phyloP scores from a whole-genome alignment of 2,329 filamentous ascomycete species.

The Graphilbum fragrans region DNA sequence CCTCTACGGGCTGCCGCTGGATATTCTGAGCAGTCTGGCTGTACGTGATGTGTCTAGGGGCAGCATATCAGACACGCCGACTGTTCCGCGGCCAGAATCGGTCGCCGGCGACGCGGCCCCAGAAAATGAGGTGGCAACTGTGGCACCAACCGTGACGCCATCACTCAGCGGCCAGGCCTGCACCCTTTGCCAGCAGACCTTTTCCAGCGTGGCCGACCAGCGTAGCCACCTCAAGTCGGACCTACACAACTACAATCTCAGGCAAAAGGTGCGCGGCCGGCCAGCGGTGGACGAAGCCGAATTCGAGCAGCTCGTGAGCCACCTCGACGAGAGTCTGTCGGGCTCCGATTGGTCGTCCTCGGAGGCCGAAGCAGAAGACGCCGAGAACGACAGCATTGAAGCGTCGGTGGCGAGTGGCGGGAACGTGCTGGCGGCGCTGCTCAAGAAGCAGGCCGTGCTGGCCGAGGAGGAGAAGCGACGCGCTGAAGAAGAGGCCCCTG shows the following conservation, averaged over 20 bases:
- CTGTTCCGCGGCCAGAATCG: too few relatives aligned
- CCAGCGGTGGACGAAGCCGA: conserved; percentile 64
- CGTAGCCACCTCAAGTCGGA: conserved; percentile 80
- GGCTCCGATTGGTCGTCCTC: conserved; percentile 63
- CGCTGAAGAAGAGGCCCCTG: conserved; percentile 21
- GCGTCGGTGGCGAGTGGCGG: conserved; percentile 10
- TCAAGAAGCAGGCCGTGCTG: conserved; percentile 74
- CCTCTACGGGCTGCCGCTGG: conserved; percentile 67
- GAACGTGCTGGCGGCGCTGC: conserved; percentile 60
- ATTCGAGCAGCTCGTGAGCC: conserved; percentile 75
- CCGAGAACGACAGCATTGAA: neutral
- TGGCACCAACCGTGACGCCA: conserved; percentile 3
- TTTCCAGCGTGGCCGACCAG: conserved; percentile 66
- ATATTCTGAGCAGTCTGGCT: conserved; percentile 57
- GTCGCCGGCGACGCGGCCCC: conserved; percentile 8
- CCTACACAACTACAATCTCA: conserved; percentile 87
- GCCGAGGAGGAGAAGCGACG: conserved; percentile 28
- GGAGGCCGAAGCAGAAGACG: conserved; percentile 48
- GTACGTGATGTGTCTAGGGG: conserved; percentile 33
- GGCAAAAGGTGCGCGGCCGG: conserved; percentile 70
- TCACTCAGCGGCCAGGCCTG: conserved; percentile 59
- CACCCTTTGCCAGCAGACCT: conserved; percentile 63
- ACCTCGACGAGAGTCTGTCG: conserved; percentile 84
- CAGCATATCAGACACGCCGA: too few relatives aligned
- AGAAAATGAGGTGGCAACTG: conserved; percentile 6